Evolutionary conservation across 257 asterid species (phyloP).

Genomic region (Forsythia viridissima): DNA sequence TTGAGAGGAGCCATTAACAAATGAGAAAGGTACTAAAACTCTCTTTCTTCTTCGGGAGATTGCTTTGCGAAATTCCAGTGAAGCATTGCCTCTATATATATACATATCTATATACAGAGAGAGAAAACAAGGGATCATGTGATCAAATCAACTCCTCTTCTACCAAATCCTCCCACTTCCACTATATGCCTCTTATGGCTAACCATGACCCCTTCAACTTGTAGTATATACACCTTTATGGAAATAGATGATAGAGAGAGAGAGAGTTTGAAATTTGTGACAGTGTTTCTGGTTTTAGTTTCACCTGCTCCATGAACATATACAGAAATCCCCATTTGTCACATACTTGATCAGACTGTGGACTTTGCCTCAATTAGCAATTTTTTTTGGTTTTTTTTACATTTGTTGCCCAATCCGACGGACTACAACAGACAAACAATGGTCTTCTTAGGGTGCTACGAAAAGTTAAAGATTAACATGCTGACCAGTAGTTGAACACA

Average conservation of each 20-base stretch:
- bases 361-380: background rate
- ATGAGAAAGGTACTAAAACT: background rate
- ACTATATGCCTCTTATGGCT: slow-evolving; percentile 21
- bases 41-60: background rate
- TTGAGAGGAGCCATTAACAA: slow-evolving; percentile 41
- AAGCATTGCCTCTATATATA: slow-evolving; percentile 25
- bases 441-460: background rate
- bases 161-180: slow-evolving; percentile 50
- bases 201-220: slow-evolving; percentile 36
- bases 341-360: background rate
- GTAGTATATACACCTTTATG: slow-evolving; percentile 9
- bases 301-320: slow-evolving; percentile 64
- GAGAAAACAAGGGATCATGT: slow-evolving; percentile 8
- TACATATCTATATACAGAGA: background rate
- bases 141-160: slow-evolving; percentile 48
- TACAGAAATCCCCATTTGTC: background rate
- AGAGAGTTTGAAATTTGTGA: slow-evolving; percentile 26
- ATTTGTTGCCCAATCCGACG: background rate
- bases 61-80: slow-evolving; percentile 8
- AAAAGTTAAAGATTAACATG: background rate
- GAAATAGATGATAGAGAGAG: slow-evolving; percentile 1
- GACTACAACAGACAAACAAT: background rate
- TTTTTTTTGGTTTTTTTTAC: background rate
- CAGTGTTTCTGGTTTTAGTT: slow-evolving; percentile 55
- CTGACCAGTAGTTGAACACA: background rate